Evolutionary conservation across 495 filamentous ascomycete species (phyloP).

Genomic region (Symbiotaphrina buchneri): DNA sequence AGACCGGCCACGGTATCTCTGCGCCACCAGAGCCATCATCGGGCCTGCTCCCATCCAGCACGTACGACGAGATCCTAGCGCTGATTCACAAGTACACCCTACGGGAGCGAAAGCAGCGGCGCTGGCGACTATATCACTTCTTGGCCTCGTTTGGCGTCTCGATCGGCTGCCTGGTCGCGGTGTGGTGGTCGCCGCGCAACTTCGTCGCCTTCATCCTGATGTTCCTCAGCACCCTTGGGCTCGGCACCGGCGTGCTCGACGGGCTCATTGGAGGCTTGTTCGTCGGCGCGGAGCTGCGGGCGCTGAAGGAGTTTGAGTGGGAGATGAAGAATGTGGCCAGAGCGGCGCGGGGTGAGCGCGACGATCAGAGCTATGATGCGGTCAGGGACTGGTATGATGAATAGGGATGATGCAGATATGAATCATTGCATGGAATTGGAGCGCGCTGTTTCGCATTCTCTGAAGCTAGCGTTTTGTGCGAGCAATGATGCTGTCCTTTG

Average conservation of each 20-base stretch:
- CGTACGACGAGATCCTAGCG: conserved; percentile 51
- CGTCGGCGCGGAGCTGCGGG: conserved; percentile 57
- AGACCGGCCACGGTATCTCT: too few species aligned
- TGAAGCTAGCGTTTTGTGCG: too few species aligned
- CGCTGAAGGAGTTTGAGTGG: conserved; percentile 87
- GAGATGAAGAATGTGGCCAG: conserved; percentile 56
- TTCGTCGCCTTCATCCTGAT: conserved; percentile 66
- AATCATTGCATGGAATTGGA: too few species aligned
- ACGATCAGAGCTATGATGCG: too few species aligned
- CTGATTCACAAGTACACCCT: conserved; percentile 39
- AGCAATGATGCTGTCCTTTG: too few species aligned
- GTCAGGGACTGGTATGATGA: too few species aligned
- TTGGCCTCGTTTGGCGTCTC: conserved; percentile 35
- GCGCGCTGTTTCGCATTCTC: too few species aligned
- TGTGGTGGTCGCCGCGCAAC: conserved; percentile 63
- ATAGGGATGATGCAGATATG: too few species aligned
- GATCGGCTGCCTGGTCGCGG: conserved; percentile 47
- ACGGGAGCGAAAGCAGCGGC: conserved; percentile 47
- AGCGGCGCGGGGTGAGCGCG: conserved; percentile 10
- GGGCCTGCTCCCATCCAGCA: conserved; percentile 18
- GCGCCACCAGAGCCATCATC: conserved; percentile 1
- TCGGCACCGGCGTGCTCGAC: conserved; percentile 56
- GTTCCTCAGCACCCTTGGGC: conserved; percentile 50
- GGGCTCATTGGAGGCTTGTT: conserved; percentile 76
- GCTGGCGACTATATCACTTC: conserved; percentile 52